Conservation (phyloP, 768 basidiomycete species). For the Mycena epipterygia region DNA sequence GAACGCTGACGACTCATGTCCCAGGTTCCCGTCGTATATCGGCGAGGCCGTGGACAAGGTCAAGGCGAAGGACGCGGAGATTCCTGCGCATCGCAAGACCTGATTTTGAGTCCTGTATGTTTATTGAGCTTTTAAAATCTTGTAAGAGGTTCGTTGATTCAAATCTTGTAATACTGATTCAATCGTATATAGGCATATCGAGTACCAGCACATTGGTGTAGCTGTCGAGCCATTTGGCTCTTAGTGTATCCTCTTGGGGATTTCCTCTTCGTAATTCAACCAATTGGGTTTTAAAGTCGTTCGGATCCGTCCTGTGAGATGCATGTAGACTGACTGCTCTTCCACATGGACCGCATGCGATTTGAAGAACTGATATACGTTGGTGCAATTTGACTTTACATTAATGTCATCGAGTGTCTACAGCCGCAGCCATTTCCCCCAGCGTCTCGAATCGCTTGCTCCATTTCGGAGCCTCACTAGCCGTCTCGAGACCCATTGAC, state of each 20-base stretch:
- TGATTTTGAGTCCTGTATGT: not conserved
- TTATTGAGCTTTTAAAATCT: too few species aligned
- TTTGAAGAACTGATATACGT: too few species aligned
- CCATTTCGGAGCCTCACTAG: conserved; percentile 49
- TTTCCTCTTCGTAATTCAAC: conserved; percentile 23
- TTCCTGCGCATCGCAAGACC: conserved; percentile 56
- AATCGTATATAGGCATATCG: too few species aligned
- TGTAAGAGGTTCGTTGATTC: too few species aligned
- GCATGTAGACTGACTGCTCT: too few species aligned
- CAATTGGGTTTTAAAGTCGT: conserved; percentile 50
- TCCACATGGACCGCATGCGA: too few species aligned
- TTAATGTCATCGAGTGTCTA: conserved; percentile 53
- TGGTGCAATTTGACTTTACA: not conserved
- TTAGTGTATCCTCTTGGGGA: conserved; percentile 17
- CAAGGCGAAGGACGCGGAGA: conserved; percentile 67
- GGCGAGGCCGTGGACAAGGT: conserved; percentile 68
- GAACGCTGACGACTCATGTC: not conserved
- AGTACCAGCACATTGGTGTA: too few species aligned
- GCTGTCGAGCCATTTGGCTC: conserved; percentile 4
- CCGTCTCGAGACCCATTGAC: conserved; percentile 56
- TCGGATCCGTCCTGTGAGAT: too few species aligned
- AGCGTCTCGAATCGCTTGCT: conserved; percentile 71
- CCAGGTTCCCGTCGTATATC: conserved; percentile 67
- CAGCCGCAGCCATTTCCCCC: conserved; percentile 71
- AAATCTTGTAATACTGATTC: too few species aligned